These are phyloP conservation scores for Lipomyces lipofer DNA, from an alignment of 805 yeast genomes.

Conservation along the genomic window DNA sequence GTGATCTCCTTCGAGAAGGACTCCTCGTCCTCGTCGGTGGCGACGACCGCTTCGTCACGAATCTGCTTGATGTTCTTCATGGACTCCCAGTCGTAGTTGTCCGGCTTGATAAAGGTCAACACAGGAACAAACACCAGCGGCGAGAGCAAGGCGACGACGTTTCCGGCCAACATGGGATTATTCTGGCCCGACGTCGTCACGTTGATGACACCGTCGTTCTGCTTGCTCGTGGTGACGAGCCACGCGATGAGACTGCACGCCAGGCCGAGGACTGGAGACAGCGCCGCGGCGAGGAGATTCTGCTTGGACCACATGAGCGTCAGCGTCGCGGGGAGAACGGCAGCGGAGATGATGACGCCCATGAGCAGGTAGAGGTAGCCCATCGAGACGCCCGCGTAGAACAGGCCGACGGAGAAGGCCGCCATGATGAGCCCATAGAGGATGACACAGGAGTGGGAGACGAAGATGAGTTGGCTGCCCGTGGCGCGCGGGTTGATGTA, in stretches of 20 bases:
- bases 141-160: slow-evolving; percentile 54
- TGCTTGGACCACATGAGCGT: slow-evolving; percentile 56
- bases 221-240: slow-evolving; percentile 69
- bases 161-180: slow-evolving; percentile 75
- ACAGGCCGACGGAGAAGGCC: slow-evolving; percentile 74
- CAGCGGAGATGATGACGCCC: slow-evolving; percentile 67
- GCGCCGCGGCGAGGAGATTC: slow-evolving; percentile 64
- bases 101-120: slow-evolving; percentile 50
- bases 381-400: slow-evolving; percentile 78
- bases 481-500: slow-evolving; percentile 73
- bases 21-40: slow-evolving; percentile 2
- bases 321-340: slow-evolving; percentile 48
- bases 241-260: slow-evolving; percentile 70
- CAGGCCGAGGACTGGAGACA: slow-evolving; percentile 79
- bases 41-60: slow-evolving; percentile 40
- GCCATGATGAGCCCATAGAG: slow-evolving; percentile 62
- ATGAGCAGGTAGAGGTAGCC: slow-evolving; percentile 79
- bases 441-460: slow-evolving; percentile 64
- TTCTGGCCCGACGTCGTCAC: slow-evolving; percentile 74
- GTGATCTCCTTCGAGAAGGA: background rate
- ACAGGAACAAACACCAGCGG: slow-evolving; percentile 51
- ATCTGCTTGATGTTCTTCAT: slow-evolving; percentile 49
- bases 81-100: slow-evolving; percentile 53
- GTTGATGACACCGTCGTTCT: slow-evolving; percentile 40
- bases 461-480: slow-evolving; percentile 63